Percentiles rank a stretch among this genome's conserved stretches.
These are phyloP conservation scores for Dendrobium nobile DNA, from an alignment of 106 monocot species.

Conservation along the genomic window DNA sequence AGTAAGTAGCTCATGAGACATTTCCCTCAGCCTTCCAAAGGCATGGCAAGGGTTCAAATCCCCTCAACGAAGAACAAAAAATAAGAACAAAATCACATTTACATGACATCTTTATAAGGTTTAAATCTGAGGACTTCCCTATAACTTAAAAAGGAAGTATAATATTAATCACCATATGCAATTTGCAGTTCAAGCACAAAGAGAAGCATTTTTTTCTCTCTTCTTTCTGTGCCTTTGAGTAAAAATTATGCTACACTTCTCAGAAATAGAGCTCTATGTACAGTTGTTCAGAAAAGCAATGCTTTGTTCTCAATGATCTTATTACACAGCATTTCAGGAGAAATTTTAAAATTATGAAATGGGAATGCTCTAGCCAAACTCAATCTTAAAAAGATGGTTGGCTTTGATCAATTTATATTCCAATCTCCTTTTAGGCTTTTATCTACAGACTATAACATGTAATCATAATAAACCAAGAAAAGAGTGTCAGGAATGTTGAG, in stretches of 20 bases:
- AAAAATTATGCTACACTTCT: not conserved
- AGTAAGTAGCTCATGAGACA: not conserved
- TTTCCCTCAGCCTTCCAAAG: not conserved
- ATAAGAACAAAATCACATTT: not conserved
- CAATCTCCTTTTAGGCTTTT: not conserved
- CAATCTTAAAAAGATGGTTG: conserved; percentile 46
- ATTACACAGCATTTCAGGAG: not conserved
- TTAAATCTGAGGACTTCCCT: not conserved
- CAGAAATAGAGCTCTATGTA: conserved; percentile 9
- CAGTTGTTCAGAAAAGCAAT: conserved; percentile 4
- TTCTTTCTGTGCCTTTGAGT: not conserved
- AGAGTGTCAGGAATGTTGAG: conserved; percentile 78
- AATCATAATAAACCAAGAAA: conserved; percentile 84
- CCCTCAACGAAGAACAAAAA: not conserved
- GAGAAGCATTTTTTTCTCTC: not conserved
- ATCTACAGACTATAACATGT: conserved; percentile 34
- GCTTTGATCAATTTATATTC: conserved; percentile 17
- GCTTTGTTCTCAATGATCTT: not conserved
- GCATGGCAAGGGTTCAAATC: not conserved
- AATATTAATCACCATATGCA: not conserved
- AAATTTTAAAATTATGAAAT: not conserved
- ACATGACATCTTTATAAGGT: not conserved
- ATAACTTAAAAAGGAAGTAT: not conserved
- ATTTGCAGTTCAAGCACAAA: not conserved
- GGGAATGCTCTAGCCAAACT: conserved; percentile 19